A percentile compares a stretch with the other conserved stretches of the same genome.
Evolutionary conservation across 148 eudicot genomes (phyloP).

Genomic region (Hydrangea macrophylla): DNA sequence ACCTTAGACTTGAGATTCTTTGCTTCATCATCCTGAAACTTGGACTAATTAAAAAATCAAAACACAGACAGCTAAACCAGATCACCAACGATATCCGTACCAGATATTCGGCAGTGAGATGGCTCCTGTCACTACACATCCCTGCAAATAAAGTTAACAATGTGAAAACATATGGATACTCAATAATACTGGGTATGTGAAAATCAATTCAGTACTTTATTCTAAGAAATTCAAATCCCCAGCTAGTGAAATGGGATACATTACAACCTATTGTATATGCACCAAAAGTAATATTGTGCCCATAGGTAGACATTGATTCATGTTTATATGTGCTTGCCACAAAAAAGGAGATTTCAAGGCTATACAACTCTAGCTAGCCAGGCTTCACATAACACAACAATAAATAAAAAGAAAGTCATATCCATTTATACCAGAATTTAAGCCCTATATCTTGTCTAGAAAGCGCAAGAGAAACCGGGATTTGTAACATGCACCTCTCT

Average conservation of each 20-base stretch:
- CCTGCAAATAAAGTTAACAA: conserved; percentile 19
- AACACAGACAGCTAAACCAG: background rate
- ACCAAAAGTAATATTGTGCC: background rate
- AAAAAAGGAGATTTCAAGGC: too few relatives aligned
- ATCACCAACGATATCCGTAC: conserved; percentile 11
- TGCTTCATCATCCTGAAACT: conserved; percentile 31
- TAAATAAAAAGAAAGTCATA: too few relatives aligned
- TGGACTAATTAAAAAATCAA: background rate
- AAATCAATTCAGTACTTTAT: background rate
- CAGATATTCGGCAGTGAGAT: conserved; percentile 11
- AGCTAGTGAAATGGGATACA: background rate
- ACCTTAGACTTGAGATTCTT: conserved; percentile 28
- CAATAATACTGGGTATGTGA: background rate
- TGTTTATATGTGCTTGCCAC: too few relatives aligned
- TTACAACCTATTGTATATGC: background rate
- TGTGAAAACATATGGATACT: conserved; percentile 7
- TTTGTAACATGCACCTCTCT: too few relatives aligned
- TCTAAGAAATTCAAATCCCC: background rate
- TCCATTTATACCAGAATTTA: too few relatives aligned
- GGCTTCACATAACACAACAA: too few relatives aligned
- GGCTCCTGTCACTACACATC: conserved; percentile 7
- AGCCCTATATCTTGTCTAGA: too few relatives aligned
- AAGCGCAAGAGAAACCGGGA: too few relatives aligned
- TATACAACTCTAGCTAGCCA: too few relatives aligned
- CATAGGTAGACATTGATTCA: background rate